Evolutionary conservation across 176 grass and related monocot genomes (phyloP).

Genomic region (Carex parvula): DNA sequence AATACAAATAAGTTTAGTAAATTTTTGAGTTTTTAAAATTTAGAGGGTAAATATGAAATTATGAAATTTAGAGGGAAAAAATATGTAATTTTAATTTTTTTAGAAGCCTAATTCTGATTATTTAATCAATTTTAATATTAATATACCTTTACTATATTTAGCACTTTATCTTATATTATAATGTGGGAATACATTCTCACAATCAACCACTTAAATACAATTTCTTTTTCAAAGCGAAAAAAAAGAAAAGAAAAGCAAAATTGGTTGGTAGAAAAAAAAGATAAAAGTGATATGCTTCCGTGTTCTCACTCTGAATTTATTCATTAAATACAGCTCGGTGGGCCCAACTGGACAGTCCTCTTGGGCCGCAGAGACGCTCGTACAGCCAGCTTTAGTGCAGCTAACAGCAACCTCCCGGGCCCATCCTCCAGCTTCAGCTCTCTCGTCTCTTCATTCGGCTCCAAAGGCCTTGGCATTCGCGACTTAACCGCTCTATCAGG

Average conservation of each 20-base stretch:
- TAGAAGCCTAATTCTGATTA: too few relatives aligned
- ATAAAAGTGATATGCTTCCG: neutral
- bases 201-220: neutral
- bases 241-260: neutral
- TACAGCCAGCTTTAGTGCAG: conserved; percentile 55
- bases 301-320: neutral
- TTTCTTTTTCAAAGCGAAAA: neutral
- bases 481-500: conserved; percentile 83
- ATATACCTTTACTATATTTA: neutral
- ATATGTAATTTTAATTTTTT: too few relatives aligned
- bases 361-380: conserved; percentile 58
- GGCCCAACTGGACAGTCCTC: conserved; percentile 59
- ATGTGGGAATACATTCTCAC: neutral
- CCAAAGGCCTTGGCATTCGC: conserved; percentile 51
- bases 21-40: too few relatives aligned
- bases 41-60: too few relatives aligned
- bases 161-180: neutral
- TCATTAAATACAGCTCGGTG: conserved; percentile 48
- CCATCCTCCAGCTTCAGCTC: conserved; percentile 40
- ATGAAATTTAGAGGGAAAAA: too few relatives aligned
- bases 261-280: neutral
- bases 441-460: conserved; percentile 46
- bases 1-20: too few relatives aligned
- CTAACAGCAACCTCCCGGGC: conserved; percentile 61
- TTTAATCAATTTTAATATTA: neutral